A percentile compares a stretch with the other conserved stretches of the same genome.
phyloP scores from a whole-genome alignment of 352 stramenopile genomes.

The Blastocystis sp. region DNA sequence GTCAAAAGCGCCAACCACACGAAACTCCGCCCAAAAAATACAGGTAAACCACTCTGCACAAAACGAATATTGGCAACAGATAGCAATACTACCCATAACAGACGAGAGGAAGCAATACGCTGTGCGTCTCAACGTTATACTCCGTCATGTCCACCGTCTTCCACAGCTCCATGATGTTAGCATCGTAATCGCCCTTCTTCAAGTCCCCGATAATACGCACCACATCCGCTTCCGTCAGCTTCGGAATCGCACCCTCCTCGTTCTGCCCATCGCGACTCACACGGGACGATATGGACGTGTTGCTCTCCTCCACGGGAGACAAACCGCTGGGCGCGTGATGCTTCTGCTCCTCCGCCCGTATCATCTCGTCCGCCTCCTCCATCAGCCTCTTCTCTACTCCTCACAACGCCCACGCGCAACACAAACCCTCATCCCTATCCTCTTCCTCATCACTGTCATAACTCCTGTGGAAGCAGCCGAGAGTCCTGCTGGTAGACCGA shows the following conservation, averaged over 20 bases:
- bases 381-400: not conserved
- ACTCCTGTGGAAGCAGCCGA: not conserved
- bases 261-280: not conserved
- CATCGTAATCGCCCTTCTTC: constrained; percentile 57
- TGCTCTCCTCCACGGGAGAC: not conserved
- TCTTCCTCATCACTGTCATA: not conserved
- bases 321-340: not conserved
- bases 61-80: constrained; percentile 37
- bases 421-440: not conserved
- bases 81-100: constrained; percentile 27
- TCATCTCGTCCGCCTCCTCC: constrained; percentile 6
- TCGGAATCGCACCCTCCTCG: constrained; percentile 10
- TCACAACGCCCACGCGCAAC: not conserved
- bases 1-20: not conserved
- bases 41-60: constrained; percentile 32
- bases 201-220: constrained; percentile 49
- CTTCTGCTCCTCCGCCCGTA: not conserved
- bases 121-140: not conserved
- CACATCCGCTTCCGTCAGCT: constrained; percentile 2
- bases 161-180: constrained; percentile 49
- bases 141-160: constrained; percentile 35
- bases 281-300: constrained; percentile 13
- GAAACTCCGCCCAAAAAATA: constrained; percentile 38
- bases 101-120: not conserved
- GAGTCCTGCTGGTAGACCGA: not conserved